These are phyloP conservation scores for Aspergillus carlsbadensis DNA, from an alignment of 495 filamentous ascomycete genomes.

Conservation along the genomic window DNA sequence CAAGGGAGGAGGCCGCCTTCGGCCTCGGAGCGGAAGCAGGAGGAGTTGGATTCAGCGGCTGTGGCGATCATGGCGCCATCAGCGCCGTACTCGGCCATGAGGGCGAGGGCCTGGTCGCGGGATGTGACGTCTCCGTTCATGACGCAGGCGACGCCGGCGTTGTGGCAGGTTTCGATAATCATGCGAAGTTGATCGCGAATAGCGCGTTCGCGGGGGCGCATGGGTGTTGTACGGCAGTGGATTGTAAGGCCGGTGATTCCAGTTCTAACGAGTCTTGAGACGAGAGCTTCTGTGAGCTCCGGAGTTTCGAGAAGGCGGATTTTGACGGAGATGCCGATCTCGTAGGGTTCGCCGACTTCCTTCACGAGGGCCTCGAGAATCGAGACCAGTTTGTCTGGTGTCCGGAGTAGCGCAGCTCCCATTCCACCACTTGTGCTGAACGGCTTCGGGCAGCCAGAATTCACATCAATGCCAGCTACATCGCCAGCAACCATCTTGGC, in stretches of 20 bases:
- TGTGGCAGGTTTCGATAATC: slow-evolving; percentile 72
- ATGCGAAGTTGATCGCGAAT: slow-evolving; percentile 82
- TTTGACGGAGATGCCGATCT: slow-evolving; percentile 93
- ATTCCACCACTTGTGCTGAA: slow-evolving; percentile 90
- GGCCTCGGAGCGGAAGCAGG: slow-evolving; percentile 67
- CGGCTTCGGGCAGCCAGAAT: slow-evolving; percentile 95
- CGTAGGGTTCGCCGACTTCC: slow-evolving; percentile 69
- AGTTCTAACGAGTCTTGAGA: slow-evolving; percentile 70
- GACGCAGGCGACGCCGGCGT: slow-evolving; percentile 81
- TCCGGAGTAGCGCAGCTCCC: slow-evolving; percentile 85
- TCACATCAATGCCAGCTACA: slow-evolving; percentile 93
- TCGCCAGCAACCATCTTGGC: slow-evolving; percentile 79
- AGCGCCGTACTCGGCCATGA: slow-evolving; percentile 73
- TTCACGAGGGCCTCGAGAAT: slow-evolving; percentile 80
- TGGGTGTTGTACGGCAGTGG: slow-evolving; percentile 93
- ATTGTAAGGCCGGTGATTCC: slow-evolving; percentile 91
- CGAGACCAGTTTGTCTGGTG: slow-evolving; percentile 74
- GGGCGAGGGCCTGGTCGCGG: slow-evolving; percentile 61
- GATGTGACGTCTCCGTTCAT: slow-evolving; percentile 91
- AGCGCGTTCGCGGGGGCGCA: slow-evolving; percentile 86
- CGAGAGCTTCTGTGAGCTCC: slow-evolving; percentile 68
- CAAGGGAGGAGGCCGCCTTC: slow-evolving; percentile 68
- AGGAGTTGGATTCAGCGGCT: slow-evolving; percentile 82
- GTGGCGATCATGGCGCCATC: slow-evolving; percentile 98
- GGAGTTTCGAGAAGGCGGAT: slow-evolving; percentile 82